A percentile compares a stretch with the other conserved stretches of the same genome.
These are phyloP conservation scores for Orobanche coerulescens DNA, from an alignment of 257 asterid genomes.

Conservation along the genomic window DNA sequence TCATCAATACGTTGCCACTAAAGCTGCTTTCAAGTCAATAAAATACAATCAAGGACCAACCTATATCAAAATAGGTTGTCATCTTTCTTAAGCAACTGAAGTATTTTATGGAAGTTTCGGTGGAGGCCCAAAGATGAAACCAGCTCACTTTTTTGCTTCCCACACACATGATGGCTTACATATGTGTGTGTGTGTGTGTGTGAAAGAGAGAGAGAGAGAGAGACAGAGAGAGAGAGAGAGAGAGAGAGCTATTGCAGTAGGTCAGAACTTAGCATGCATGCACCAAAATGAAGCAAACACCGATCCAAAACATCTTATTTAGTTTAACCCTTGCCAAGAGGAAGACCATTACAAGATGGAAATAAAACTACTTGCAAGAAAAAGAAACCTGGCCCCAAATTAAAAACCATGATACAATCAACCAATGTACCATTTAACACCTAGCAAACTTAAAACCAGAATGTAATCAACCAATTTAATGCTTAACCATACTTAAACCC, in stretches of 20 bases:
- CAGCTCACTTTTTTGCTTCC: background rate
- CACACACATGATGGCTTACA: background rate
- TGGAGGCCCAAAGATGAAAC: background rate
- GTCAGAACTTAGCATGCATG: slow-evolving; percentile 10
- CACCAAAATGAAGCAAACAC: slow-evolving; percentile 12
- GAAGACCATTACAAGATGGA: background rate
- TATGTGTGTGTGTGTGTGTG: too few relatives aligned
- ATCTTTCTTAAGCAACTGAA: background rate
- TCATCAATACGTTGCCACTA: background rate
- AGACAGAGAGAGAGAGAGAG: too few relatives aligned
- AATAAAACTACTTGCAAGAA: background rate
- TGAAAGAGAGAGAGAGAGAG: too few relatives aligned
- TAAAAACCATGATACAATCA: background rate
- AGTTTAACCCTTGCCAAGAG: background rate
- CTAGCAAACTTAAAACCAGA: background rate
- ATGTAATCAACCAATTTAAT: background rate
- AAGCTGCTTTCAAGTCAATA: background rate
- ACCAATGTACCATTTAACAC: background rate
- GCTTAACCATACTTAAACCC: background rate
- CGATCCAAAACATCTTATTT: background rate
- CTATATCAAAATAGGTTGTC: background rate
- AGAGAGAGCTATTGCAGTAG: too few relatives aligned
- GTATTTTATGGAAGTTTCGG: background rate
- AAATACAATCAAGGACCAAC: background rate
- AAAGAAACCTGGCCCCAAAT: slow-evolving; percentile 7